Percentiles rank a stretch among this genome's conserved stretches.
These are phyloP conservation scores for Pistacia vera DNA, from an alignment of 345 rosid species.

Conservation along the genomic window DNA sequence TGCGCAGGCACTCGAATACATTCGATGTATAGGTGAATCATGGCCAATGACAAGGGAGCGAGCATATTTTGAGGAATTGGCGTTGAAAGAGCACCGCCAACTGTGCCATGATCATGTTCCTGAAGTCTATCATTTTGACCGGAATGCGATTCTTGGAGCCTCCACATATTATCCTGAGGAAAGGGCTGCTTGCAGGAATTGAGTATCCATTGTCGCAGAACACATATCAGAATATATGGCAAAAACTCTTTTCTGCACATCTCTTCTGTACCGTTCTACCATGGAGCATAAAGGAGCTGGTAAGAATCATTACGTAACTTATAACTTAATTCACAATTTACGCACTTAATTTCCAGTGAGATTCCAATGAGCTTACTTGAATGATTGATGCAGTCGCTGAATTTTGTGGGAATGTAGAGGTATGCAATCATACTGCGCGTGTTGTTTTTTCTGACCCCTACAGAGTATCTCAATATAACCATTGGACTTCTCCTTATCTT, in stretches of 20 bases:
- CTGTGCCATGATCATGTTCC: slow-evolving; percentile 85
- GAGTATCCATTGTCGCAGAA: slow-evolving; percentile 69
- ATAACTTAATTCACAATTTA: background rate
- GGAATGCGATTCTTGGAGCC: slow-evolving; percentile 95
- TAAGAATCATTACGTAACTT: slow-evolving; percentile 14
- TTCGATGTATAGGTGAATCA: slow-evolving; percentile 82
- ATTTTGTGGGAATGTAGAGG: slow-evolving; percentile 86
- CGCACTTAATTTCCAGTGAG: background rate
- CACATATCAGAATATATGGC: slow-evolving; percentile 89
- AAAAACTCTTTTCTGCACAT: slow-evolving; percentile 74
- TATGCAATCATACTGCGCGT: slow-evolving; percentile 89
- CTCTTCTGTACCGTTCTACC: slow-evolving; percentile 71
- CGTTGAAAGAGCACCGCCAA: slow-evolving; percentile 68
- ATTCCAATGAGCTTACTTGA: slow-evolving; percentile 1
- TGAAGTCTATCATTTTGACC: slow-evolving; percentile 82
- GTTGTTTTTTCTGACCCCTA: slow-evolving; percentile 97
- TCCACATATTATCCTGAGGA: slow-evolving; percentile 87
- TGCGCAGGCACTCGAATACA: slow-evolving; percentile 79
- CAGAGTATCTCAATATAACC: slow-evolving; percentile 69
- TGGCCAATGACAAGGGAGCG: slow-evolving; percentile 98
- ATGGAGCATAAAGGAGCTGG: slow-evolving; percentile 82
- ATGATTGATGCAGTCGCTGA: slow-evolving; percentile 75
- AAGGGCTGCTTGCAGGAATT: slow-evolving; percentile 83
- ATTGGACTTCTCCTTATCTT: slow-evolving; percentile 83
- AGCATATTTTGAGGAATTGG: slow-evolving; percentile 74